Base-by-base conservation (phyloP, 805 yeast genomes). In the Metschnikowia corniflorae region DNA sequence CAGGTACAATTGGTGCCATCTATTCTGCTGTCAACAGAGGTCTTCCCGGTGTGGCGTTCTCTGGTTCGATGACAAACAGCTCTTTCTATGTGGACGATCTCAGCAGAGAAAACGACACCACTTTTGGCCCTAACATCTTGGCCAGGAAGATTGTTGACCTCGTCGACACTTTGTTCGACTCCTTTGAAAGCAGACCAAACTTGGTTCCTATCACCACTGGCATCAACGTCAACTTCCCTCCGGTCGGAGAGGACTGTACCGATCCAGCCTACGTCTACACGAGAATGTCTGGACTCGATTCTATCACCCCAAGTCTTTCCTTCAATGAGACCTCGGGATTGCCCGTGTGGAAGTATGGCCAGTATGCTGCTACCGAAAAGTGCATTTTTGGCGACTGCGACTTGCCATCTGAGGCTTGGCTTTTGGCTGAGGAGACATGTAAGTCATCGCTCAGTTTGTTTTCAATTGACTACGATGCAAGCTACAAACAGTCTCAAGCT, bases 381-480 rank as follows among this genome's bases (percentile, higher is more conserved):
- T 47, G 43, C 26, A 50, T 64, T 31, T 45, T 59, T 33, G 51
- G 47, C 13, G 53, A 57, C 46, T 42, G 52, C 40, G 51, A 53
- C 37, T 46, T 49, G 46, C 53, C 52, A n/a, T 43, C 49, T 9
- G 53, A 49, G 46, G 29, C 44, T 2, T 43, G 61, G 62, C 26
- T 65, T 17, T 47, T 60, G 24, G 33, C 24, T 26, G 34, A 50
- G 24, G 50, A 46, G 25, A 42, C 43, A 20, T 76, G 81, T 60
- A 54, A 61, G 42, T 42, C 72, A 16, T 50, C 78, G 4, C 61
- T 75, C 41, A 58, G 74, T 30, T 61, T 65, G n/a, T 74, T 73
- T 58, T 59, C 71, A 20, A 57, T 72, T 46, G 81, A 75, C 51
- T 56, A 61, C 43, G 75, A 68, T 49, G 71, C 73, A 28, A 50